Evolutionary conservation across 257 asterid species (phyloP).

Genomic region (Solanum bulbocastanum): DNA sequence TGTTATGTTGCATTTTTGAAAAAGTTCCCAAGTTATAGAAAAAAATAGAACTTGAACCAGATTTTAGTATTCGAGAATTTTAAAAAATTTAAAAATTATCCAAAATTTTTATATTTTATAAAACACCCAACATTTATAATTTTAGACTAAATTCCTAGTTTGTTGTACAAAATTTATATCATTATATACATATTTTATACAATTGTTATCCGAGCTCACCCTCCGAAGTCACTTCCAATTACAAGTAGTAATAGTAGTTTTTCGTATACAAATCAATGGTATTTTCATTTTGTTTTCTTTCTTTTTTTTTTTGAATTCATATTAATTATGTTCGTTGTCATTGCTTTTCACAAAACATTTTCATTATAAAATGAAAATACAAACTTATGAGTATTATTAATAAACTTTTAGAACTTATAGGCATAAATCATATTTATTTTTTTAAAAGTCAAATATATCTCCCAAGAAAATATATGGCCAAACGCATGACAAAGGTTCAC

Average conservation of each 20-base stretch:
- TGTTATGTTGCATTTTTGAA: background rate
- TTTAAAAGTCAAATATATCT: background rate
- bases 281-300: too few relatives aligned
- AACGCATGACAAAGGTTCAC: too few relatives aligned
- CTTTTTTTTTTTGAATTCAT: background rate
- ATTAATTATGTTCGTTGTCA: background rate
- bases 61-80: too few relatives aligned
- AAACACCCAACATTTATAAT: background rate
- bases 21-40: background rate
- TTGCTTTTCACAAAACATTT: background rate
- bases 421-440: too few relatives aligned
- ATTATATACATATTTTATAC: background rate
- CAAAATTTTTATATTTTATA: too few relatives aligned
- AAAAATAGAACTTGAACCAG: background rate
- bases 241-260: background rate
- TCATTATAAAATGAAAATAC: background rate
- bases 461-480: background rate
- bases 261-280: background rate
- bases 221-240: background rate
- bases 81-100: too few relatives aligned
- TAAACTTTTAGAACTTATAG: background rate
- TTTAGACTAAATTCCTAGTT: too few relatives aligned
- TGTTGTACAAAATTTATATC: background rate
- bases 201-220: background rate
- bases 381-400: background rate